A percentile compares a stretch with the other conserved stretches of the same genome.
These are phyloP conservation scores for Antrodiella citrinella DNA, from an alignment of 768 basidiomycete genomes.

Conservation along the genomic window DNA sequence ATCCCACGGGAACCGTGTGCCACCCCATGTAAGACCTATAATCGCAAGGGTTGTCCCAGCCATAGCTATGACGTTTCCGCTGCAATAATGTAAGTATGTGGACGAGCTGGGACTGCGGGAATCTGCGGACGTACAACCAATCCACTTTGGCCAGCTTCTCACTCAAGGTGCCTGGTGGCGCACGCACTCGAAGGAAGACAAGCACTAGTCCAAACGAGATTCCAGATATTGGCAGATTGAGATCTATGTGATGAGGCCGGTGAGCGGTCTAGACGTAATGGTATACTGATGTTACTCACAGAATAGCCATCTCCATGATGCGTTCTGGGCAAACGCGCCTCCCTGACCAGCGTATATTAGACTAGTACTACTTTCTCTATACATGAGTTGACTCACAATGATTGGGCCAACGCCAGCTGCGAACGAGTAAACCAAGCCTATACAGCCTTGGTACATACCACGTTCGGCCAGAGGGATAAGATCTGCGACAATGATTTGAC, in stretches of 20 bases:
- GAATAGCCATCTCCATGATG: conserved; percentile 26
- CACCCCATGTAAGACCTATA: conserved; percentile 36
- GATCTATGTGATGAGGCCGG: conserved; percentile 15
- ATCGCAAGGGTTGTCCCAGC: conserved; percentile 23
- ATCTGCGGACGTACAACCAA: conserved; percentile 24
- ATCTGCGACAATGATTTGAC: conserved; percentile 19
- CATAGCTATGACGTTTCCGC: conserved; percentile 29
- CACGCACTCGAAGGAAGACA: conserved; percentile 10
- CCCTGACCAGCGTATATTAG: conserved; percentile 2
- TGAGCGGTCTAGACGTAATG: not conserved
- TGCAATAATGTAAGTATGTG: conserved; percentile 6
- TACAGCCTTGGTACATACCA: conserved; percentile 12
- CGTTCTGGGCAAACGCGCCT: conserved; percentile 17
- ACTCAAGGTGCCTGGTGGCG: conserved; percentile 20
- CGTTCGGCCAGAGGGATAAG: conserved; percentile 19
- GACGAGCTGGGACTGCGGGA: not conserved
- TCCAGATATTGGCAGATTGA: conserved; percentile 26
- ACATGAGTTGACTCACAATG: conserved; percentile 4
- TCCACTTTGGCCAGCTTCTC: conserved; percentile 26
- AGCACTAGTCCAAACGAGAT: conserved; percentile 5
- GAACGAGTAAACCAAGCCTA: conserved; percentile 9
- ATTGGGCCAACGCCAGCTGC: conserved; percentile 9
- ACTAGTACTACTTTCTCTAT: not conserved
- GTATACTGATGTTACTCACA: conserved; percentile 11
- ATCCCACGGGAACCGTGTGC: conserved; percentile 30